Percentiles rank a stretch among this genome's conserved stretches.
These are phyloP conservation scores for Erysiphe pulchra DNA, from an alignment of 2,329 filamentous ascomycete species.

Conservation along the genomic window DNA sequence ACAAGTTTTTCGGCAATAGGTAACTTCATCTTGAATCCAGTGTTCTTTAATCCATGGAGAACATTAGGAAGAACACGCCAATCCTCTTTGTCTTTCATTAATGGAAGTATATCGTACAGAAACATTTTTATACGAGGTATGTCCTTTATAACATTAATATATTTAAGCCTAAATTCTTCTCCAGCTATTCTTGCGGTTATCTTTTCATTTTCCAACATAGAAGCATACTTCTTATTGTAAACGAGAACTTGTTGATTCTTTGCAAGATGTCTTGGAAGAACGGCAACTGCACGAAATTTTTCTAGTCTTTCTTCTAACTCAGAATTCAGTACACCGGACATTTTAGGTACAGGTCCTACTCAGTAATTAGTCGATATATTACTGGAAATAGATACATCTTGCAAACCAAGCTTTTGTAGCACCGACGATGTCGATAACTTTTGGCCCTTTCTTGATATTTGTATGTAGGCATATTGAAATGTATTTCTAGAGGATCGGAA, in stretches of 20 bases:
- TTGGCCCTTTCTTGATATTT: neutral
- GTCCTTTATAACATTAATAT: constrained; percentile 7
- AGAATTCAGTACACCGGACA: constrained; percentile 25
- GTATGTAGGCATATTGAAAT: too few species aligned
- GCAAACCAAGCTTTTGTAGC: constrained; percentile 8
- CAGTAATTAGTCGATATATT: constrained; percentile 1
- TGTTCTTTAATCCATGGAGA: constrained; percentile 7
- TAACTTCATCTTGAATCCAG: neutral
- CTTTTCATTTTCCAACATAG: constrained; percentile 26
- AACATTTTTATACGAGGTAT: constrained; percentile 3
- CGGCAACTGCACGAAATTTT: constrained; percentile 28
- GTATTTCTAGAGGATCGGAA: too few species aligned
- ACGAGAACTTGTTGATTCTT: constrained; percentile 26
- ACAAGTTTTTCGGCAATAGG: constrained; percentile 2
- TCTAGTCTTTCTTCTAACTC: constrained; percentile 27
- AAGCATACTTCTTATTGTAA: constrained; percentile 20
- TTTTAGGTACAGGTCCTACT: constrained; percentile 9
- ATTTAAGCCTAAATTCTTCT: constrained; percentile 14
- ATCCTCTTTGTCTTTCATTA: constrained; percentile 13
- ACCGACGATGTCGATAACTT: constrained; percentile 7
- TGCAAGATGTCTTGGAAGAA: constrained; percentile 34
- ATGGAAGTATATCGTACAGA: constrained; percentile 4
- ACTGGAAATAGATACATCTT: neutral
- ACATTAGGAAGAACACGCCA: constrained; percentile 12
- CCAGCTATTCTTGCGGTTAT: constrained; percentile 32